Evolutionary conservation across 495 filamentous ascomycete species (phyloP).

Genomic region (Staphylotrichum tortipilum): DNA sequence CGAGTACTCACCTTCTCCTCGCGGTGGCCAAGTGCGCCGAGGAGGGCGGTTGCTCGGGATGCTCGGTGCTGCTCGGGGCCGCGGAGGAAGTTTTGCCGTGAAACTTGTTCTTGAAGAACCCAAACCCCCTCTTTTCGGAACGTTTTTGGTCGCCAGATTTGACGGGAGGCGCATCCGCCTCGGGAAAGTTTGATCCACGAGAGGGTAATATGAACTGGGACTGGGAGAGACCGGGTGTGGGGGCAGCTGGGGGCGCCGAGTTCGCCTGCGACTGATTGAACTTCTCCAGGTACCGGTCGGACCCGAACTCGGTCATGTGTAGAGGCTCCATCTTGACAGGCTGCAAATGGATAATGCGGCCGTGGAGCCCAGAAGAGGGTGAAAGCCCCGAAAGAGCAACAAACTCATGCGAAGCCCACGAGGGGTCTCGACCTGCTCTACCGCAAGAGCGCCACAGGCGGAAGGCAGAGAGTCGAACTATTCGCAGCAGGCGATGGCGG

Average conservation of each 20-base stretch:
- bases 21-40: conserved; percentile 8
- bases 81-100: conserved; percentile 14
- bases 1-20: conserved; percentile 15
- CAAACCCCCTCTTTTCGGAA: conserved; percentile 25
- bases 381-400: conserved; percentile 7
- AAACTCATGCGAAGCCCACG: conserved; percentile 12
- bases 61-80: conserved; percentile 5
- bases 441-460: conserved; percentile 25
- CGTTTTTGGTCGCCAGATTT: conserved; percentile 29
- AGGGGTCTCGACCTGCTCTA: conserved; percentile 21
- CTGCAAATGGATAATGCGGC: conserved; percentile 9
- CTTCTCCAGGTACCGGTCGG: conserved; percentile 46
- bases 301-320: conserved; percentile 51
- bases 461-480: conserved; percentile 20
- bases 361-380: conserved; percentile 17
- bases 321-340: conserved; percentile 41
- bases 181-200: conserved; percentile 23
- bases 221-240: conserved; percentile 4
- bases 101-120: conserved; percentile 20
- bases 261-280: conserved; percentile 31
- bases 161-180: conserved; percentile 13
- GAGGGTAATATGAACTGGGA: conserved; percentile 38
- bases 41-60: conserved; percentile 14
- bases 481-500: conserved; percentile 26
- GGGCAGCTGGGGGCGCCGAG: conserved; percentile 15